phyloP scores from a whole-genome alignment of 805 yeast species.

The Schizosaccharomyces cryophilus region DNA sequence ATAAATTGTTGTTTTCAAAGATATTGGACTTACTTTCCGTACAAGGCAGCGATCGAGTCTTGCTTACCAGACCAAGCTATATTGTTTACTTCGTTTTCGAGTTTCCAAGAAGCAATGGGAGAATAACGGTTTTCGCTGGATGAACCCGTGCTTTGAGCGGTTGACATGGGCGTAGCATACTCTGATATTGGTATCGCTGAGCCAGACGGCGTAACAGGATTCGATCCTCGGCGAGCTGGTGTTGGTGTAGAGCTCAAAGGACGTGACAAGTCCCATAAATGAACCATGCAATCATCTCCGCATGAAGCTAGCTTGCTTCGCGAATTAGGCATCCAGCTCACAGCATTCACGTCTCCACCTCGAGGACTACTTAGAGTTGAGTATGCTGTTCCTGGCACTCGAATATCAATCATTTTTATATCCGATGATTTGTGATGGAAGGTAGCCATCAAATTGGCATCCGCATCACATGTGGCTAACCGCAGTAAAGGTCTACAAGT shows the following conservation, averaged over 20 bases:
- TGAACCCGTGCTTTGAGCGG: background rate
- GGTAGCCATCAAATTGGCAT: conserved; percentile 65
- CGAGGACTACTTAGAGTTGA: conserved; percentile 42
- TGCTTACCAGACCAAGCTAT: conserved; percentile 51
- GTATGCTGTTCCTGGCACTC: conserved; percentile 69
- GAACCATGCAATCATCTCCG: conserved; percentile 34
- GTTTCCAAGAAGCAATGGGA: conserved; percentile 27
- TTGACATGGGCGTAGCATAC: background rate
- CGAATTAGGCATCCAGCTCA: conserved; percentile 56
- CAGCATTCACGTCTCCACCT: conserved; percentile 36
- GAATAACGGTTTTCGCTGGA: background rate
- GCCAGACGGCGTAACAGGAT: background rate
- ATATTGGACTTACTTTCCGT: conserved; percentile 27
- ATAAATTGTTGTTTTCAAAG: too few relatives aligned
- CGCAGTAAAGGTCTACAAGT: conserved; percentile 35
- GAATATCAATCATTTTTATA: conserved; percentile 51
- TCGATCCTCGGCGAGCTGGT: background rate
- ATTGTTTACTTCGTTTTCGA: conserved; percentile 48
- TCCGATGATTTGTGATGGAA: conserved; percentile 44
- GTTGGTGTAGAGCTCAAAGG: conserved; percentile 4
- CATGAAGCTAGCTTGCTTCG: conserved; percentile 48
- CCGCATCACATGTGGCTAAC: conserved; percentile 52
- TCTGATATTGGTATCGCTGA: background rate
- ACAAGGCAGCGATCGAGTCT: conserved; percentile 57
- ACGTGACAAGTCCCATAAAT: conserved; percentile 43